Evolutionary conservation across 2,329 filamentous ascomycete genomes (phyloP).

Genomic region (Paramyrothecium sp.): DNA sequence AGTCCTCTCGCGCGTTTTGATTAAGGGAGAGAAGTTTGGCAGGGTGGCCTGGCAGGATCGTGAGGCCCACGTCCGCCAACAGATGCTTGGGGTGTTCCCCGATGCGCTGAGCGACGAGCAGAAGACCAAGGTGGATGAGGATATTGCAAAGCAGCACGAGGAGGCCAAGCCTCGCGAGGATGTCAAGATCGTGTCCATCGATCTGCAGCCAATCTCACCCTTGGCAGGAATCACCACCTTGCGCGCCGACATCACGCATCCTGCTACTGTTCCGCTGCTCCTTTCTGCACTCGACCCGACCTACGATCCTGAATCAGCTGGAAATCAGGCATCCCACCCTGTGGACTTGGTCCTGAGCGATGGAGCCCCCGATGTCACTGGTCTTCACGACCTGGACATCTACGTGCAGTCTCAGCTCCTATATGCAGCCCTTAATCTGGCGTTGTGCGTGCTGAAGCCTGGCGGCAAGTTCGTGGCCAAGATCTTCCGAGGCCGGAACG

Average conservation of each 20-base stretch:
- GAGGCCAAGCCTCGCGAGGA: constrained; percentile 54
- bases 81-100: constrained; percentile 55
- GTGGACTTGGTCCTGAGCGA: constrained; percentile 95
- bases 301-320: constrained; percentile 45
- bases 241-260: constrained; percentile 95
- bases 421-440: constrained; percentile 89
- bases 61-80: constrained; percentile 63
- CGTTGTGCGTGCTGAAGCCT: constrained; percentile 85
- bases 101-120: constrained; percentile 21
- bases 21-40: constrained; percentile 90
- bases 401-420: constrained; percentile 96
- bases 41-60: constrained; percentile 84
- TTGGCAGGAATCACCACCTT: constrained; percentile 90
- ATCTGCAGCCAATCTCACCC: constrained; percentile 93
- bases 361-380: constrained; percentile 93
- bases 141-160: constrained; percentile 18
- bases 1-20: constrained; percentile 87
- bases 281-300: constrained; percentile 80
- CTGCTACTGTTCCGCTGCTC: constrained; percentile 87
- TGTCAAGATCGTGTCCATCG: constrained; percentile 93
- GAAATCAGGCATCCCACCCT: constrained; percentile 62
- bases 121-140: constrained; percentile 10
- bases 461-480: constrained; percentile 98
- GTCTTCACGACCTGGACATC: constrained; percentile 94
- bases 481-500: constrained; percentile 91